A percentile compares a stretch with the other conserved stretches of the same genome.
phyloP scores from a whole-genome alignment of 202 grass and related monocot genomes.

The Elaeis oleifera region DNA sequence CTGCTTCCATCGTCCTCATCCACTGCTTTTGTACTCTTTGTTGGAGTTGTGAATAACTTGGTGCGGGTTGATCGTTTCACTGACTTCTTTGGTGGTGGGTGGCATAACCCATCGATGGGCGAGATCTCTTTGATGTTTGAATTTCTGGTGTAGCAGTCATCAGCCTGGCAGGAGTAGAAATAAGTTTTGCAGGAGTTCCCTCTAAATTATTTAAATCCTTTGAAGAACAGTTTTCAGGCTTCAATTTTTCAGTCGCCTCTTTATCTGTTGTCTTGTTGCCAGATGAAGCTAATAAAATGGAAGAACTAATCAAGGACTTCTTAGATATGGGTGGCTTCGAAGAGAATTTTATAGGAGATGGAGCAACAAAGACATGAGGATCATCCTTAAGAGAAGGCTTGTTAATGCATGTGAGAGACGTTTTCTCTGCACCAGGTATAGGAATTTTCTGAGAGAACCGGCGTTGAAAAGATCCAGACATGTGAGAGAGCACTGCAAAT shows the following conservation, averaged over 20 bases:
- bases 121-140: conserved; percentile 47
- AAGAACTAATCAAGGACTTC: conserved; percentile 8
- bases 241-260: conserved; percentile 10
- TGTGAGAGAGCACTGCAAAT: conserved; percentile 39
- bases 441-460: conserved; percentile 44
- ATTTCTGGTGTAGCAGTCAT: conserved; percentile 49
- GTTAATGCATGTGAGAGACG: neutral
- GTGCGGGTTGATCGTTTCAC: conserved; percentile 46
- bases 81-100: conserved; percentile 26
- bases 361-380: conserved; percentile 11
- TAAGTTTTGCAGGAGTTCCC: conserved; percentile 52
- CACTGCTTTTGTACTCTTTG: conserved; percentile 30
- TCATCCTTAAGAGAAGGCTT: conserved; percentile 6
- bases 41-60: conserved; percentile 68
- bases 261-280: conserved; percentile 1
- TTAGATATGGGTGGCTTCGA: conserved; percentile 2
- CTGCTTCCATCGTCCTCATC: conserved; percentile 24
- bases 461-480: conserved; percentile 54
- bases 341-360: neutral
- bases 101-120: conserved; percentile 17
- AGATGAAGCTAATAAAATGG: conserved; percentile 5
- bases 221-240: conserved; percentile 11
- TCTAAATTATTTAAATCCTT: conserved; percentile 21
- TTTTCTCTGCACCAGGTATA: conserved; percentile 7
- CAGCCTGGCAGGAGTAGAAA: conserved; percentile 49